Evolutionary conservation across 2,329 filamentous ascomycete species (phyloP).

Genomic region (Colletotrichum horii): DNA sequence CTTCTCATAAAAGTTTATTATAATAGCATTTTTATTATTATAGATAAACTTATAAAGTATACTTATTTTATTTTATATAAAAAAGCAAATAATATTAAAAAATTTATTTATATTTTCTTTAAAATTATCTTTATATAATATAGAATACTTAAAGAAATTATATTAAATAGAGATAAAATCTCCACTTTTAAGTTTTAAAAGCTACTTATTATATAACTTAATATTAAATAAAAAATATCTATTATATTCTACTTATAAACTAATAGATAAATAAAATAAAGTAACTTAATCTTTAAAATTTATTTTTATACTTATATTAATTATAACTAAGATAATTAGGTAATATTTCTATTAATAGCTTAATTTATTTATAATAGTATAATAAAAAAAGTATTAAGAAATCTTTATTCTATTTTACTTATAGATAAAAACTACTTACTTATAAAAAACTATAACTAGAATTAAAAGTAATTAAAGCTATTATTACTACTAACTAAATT

Average conservation of each 20-base stretch:
- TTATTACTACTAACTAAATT: too few species aligned
- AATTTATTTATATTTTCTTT: background rate
- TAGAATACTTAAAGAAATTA: background rate
- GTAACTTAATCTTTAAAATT: too few species aligned
- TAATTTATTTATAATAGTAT: too few species aligned
- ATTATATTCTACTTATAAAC: background rate
- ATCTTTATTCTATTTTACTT: too few species aligned
- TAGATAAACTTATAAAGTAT: background rate
- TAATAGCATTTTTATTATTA: background rate
- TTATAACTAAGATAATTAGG: too few species aligned
- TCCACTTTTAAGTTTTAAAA: background rate
- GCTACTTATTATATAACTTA: background rate
- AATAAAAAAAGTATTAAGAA: too few species aligned
- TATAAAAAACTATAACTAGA: too few species aligned
- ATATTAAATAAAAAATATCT: background rate
- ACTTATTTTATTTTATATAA: background rate
- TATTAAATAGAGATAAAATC: background rate
- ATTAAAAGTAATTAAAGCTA: too few species aligned
- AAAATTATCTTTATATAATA: background rate
- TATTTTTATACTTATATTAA: background rate
- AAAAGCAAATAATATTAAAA: background rate
- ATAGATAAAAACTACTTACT: too few species aligned
- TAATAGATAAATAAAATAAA: too few species aligned
- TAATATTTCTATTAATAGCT: too few species aligned
- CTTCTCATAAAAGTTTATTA: too few species aligned